Evolutionary conservation across 192 early-diverging fungal genomes (phyloP).

Genomic region (Phycomyces nitens): DNA sequence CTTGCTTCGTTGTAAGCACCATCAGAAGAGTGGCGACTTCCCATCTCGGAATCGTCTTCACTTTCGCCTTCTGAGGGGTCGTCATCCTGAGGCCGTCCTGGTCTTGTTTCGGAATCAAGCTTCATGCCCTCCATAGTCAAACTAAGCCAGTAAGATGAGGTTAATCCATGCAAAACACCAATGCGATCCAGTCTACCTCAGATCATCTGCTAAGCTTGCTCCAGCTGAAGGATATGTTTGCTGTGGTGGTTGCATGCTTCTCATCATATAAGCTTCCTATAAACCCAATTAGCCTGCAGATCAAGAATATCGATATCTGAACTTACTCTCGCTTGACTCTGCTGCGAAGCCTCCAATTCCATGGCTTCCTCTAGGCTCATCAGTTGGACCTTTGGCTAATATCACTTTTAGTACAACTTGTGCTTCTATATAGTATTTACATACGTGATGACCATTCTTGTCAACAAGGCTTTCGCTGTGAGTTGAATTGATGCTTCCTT

Average conservation of each 20-base stretch:
- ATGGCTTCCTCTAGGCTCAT: conserved; percentile 17
- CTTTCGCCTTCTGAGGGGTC: conserved; percentile 8
- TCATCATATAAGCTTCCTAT: conserved; percentile 12
- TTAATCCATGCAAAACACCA: background rate
- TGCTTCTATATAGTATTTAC: background rate
- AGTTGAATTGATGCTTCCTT: background rate
- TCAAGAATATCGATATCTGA: no score
- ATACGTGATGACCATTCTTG: conserved; percentile 2
- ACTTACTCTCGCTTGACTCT: conserved; percentile 7
- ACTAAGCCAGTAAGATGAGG: background rate
- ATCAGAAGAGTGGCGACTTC: background rate
- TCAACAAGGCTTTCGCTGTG: background rate
- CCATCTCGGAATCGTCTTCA: background rate
- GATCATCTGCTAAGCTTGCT: conserved; percentile 2
- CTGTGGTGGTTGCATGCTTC: conserved; percentile 2
- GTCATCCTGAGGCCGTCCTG: conserved; percentile 5
- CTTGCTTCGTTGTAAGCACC: background rate
- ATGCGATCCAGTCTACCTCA: conserved; percentile 3
- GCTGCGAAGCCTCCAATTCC: conserved; percentile 3
- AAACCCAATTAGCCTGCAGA: background rate
- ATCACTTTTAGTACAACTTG: background rate
- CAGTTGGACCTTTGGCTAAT: conserved; percentile 5
- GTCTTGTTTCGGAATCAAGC: background rate
- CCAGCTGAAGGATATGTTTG: background rate
- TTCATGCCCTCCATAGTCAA: background rate